A percentile compares a stretch with the other conserved stretches of the same genome.
phyloP scores from a whole-genome alignment of 2,329 filamentous ascomycete species.

The Colletotrichum karsti region DNA sequence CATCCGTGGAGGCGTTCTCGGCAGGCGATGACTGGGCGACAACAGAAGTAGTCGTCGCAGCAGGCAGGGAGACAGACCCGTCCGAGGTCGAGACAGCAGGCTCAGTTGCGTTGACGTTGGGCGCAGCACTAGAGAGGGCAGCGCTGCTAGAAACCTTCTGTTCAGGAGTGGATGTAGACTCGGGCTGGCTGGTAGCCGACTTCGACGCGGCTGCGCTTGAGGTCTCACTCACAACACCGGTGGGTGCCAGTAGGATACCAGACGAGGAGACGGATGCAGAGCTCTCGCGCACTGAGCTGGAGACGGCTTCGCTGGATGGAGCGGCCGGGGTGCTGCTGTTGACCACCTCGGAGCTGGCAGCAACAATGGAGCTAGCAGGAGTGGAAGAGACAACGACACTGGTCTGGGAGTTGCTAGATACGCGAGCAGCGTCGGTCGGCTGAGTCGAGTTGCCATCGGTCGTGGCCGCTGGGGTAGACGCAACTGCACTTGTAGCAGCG shows the following conservation, averaged over 20 bases:
- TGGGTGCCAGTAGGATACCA: conserved; percentile 40
- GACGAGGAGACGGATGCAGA: conserved; percentile 27
- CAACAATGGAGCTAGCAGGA: background rate
- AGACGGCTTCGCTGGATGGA: background rate
- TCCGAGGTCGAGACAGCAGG: conserved; percentile 2
- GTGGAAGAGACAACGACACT: background rate
- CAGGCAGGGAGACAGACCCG: conserved; percentile 7
- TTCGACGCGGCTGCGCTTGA: conserved; percentile 1
- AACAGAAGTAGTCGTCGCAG: conserved; percentile 1
- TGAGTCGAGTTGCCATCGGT: conserved; percentile 5
- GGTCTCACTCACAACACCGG: conserved; percentile 38
- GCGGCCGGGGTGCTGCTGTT: background rate
- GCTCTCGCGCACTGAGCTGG: background rate
- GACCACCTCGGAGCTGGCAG: conserved; percentile 14
- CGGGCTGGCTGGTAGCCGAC: background rate
- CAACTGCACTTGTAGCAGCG: background rate
- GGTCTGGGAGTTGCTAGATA: background rate
- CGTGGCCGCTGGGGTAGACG: background rate
- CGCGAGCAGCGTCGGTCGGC: background rate
- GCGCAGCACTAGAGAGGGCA: background rate
- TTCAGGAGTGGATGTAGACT: background rate
- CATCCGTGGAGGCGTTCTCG: background rate
- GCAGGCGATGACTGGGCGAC: background rate
- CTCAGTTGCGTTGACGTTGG: conserved; percentile 24
- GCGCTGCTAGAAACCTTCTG: background rate